Evolutionary conservation across 345 rosid species (phyloP).

Genomic region (Adansonia digitata): DNA sequence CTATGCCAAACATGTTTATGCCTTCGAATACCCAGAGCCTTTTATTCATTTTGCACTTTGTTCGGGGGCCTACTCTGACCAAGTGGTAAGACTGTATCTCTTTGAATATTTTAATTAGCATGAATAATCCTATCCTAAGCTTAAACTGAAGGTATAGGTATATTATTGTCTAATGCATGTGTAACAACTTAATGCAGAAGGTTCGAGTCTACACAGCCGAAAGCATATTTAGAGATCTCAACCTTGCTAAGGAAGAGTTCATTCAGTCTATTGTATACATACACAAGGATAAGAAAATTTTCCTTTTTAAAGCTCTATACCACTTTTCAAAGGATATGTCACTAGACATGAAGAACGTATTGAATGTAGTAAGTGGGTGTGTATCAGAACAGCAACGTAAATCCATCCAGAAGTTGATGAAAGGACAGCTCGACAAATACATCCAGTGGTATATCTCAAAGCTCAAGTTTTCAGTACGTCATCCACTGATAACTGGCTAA

Average conservation of each 20-base stretch:
- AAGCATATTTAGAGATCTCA: constrained; percentile 56
- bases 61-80: constrained; percentile 71
- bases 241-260: constrained; percentile 56
- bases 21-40: constrained; percentile 75
- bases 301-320: constrained; percentile 54
- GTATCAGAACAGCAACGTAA: constrained; percentile 45
- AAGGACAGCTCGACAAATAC: constrained; percentile 43
- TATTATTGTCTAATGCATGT: no score
- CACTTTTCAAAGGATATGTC: constrained; percentile 70
- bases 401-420: constrained; percentile 48
- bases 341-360: constrained; percentile 33
- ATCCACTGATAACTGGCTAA: constrained; percentile 47
- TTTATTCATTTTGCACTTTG: constrained; percentile 81
- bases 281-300: constrained; percentile 59
- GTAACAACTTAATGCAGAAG: no score
- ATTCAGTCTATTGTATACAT: constrained; percentile 48
- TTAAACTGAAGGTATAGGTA: no score
- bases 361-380: constrained; percentile 39
- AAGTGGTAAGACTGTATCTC: constrained; percentile 39
- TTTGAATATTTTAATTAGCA: no score
- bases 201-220: constrained; percentile 62
- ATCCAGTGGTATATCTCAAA: constrained; percentile 65
- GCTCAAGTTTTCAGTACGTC: constrained; percentile 61
- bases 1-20: constrained; percentile 47
- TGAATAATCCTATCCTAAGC: no score